Base-by-base conservation (phyloP, 305 asterid species). In the Solanum aculeatissimum region DNA sequence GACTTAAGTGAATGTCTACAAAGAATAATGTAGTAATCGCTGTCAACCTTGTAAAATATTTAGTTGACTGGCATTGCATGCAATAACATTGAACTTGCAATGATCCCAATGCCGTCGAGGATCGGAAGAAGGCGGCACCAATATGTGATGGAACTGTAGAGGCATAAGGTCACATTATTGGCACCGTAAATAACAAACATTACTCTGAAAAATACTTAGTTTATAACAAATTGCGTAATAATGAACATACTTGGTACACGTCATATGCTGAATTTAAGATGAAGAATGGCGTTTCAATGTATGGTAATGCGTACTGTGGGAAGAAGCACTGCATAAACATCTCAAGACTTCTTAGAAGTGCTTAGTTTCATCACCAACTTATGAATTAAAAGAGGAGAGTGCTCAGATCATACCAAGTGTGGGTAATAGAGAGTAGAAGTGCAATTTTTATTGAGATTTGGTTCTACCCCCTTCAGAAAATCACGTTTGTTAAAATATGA, bases 91-190 rank as follows among this genome's bases (percentile, higher is more conserved):
- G 27, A 86, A 86, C 89, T 94, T 95, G 95, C 99, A 97, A 78
- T 85, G 97, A 80, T 86, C 87, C 99, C 99, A 97, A 84, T 92
- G 94, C 9, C 98, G 96, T 25, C 84, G 87, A 72, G 94, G 97
- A 89, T 97, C 98, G 81, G 98, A 95, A 83, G 97, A 90, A 78
- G 97, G 93, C 40, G 98, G 98, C 82, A 94, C 99, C 92, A 97
- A 85, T 84, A 87, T 89, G 88, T 95, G 97, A 89, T 92, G 96
- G 84, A 94, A 89, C 98, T 95, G 93, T 57, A 83, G 27, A 70
- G 35, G 70, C 70, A 83, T 54, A 8, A 18, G 51, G 35, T 12
- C 49, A 19, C n/a, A 53, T 78, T 54, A 78, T 55, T 78, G 35
- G 68, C 35, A 29, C 14, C 51, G 49, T 19, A 51, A 49, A 19